Conservation (phyloP, 768 basidiomycete species). For the Psilocybe cubensis region DNA sequence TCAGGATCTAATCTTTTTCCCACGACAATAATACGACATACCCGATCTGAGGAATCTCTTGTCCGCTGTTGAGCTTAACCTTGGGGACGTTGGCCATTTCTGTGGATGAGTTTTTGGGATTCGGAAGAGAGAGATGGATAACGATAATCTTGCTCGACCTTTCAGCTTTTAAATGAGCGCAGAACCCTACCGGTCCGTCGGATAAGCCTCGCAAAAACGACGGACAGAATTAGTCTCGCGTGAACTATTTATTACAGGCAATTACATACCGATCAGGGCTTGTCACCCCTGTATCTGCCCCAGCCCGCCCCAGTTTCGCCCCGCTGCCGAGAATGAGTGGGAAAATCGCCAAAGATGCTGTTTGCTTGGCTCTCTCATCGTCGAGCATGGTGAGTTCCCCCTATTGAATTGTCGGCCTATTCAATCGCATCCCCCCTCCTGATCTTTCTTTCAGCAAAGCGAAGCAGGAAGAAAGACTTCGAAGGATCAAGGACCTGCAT, state of each 20-base stretch:
- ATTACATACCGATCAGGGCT: neutral
- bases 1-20: slow-evolving; percentile 18
- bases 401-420: neutral
- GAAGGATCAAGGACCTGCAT: slow-evolving; percentile 29
- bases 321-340: neutral
- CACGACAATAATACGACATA: slow-evolving; percentile 12
- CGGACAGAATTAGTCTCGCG: slow-evolving; percentile 11
- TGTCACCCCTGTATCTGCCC: neutral
- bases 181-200: slow-evolving; percentile 13
- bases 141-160: slow-evolving; percentile 5
- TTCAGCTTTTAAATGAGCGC: neutral
- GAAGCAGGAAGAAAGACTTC: slow-evolving; percentile 41
- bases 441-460: slow-evolving; percentile 21
- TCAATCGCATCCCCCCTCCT: neutral
- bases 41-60: slow-evolving; percentile 32
- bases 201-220: slow-evolving; percentile 14
- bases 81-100: slow-evolving; percentile 28
- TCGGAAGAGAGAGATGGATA: slow-evolving; percentile 1
- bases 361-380: slow-evolving; percentile 26
- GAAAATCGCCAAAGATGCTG: slow-evolving; percentile 16
- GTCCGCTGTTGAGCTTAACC: slow-evolving; percentile 33
- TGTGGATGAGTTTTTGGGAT: neutral
- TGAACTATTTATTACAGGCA: neutral
- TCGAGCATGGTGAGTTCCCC: slow-evolving; percentile 24
- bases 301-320: neutral